Percentiles rank a stretch among this genome's conserved stretches.
These are phyloP conservation scores for Pseudovirgaria hyperparasitica DNA, from an alignment of 2,329 filamentous ascomycete genomes.

Conservation along the genomic window DNA sequence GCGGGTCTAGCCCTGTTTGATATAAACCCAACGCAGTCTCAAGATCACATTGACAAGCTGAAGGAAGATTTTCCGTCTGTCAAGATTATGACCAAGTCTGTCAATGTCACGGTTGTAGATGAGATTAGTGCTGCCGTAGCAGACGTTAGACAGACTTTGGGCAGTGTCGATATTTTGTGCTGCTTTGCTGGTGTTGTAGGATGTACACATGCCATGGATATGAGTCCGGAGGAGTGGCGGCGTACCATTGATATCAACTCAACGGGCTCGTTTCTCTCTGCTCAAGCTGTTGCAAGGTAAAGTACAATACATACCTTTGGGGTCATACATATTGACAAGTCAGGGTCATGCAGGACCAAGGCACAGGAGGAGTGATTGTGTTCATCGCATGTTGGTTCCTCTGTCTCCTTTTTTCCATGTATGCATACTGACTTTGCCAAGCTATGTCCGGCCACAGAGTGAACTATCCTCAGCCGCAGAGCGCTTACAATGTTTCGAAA, in stretches of 20 bases:
- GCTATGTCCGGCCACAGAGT: constrained; percentile 54
- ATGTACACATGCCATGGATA: constrained; percentile 48
- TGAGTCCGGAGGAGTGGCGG: constrained; percentile 46
- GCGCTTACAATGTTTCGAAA: constrained; percentile 61
- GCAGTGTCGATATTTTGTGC: constrained; percentile 42
- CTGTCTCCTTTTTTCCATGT: neutral
- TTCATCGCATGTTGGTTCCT: constrained; percentile 41
- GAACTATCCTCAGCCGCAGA: constrained; percentile 62
- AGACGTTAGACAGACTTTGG: constrained; percentile 30
- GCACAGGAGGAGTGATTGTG: constrained; percentile 47
- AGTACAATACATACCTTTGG: constrained; percentile 15
- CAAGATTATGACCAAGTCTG: constrained; percentile 36
- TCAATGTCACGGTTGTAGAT: constrained; percentile 47
- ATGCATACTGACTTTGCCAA: constrained; percentile 1
- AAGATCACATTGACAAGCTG: constrained; percentile 33
- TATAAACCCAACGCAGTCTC: constrained; percentile 32
- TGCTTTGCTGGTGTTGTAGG: constrained; percentile 59
- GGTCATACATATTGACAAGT: neutral
- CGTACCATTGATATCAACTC: constrained; percentile 58
- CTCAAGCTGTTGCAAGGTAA: constrained; percentile 46
- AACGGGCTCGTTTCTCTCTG: constrained; percentile 56
- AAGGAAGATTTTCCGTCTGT: constrained; percentile 40
- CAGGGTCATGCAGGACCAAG: constrained; percentile 39
- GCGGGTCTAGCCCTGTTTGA: constrained; percentile 49
- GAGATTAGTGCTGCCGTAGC: constrained; percentile 28